Evolutionary conservation across 2,329 filamentous ascomycete genomes (phyloP), one percentile per base, ranked within the genome.

Genomic region (Fusarium oxysporum): DNA sequence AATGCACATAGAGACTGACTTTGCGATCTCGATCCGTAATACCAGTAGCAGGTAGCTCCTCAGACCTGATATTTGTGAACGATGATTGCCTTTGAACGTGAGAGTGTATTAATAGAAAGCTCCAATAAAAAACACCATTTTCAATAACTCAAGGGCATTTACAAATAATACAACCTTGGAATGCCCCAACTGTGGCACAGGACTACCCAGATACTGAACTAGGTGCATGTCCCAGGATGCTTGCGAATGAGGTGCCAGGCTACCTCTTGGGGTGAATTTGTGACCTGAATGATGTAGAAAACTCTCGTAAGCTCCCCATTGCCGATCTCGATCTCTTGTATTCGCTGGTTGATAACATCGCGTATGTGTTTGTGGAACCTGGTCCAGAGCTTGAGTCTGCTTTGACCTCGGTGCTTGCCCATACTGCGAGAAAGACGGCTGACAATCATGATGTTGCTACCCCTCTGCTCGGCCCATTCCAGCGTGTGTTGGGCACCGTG

Each of bases 221-320:
- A 28, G 41, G 23, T 37, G 28, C 40, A 35, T 37, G 14, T 44
- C 32, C 14, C 16, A 3, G 54, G 59, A 19, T 32, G 21, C 45
- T 59, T 70, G 8, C 61, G 66, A 28, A 60, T 10, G 19, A 71
- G 40, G 16, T 53, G 48, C 66, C 56, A 71, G 9, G 37, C 33
- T 23, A 58, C 23, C 43, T 62, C 44, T 12, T 19, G n/a, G 8
- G 16, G 66, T 11, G 50, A 53, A 23, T 50, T 30, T 53, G 44
- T 48, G 33, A 47, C 33, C 13, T 48, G 37, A 16, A 48, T 28
- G 6, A 70, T 30, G 21, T 48, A 4, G 30, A 71, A 70, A 19
- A 38, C n/a, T 12, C 33, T 30, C 5, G 23, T n/a, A 23, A 62
- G 45, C 40, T 19, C 47, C 56, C 9, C 35, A 37, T 28, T 25